A percentile compares a stretch with the other conserved stretches of the same genome.
phyloP scores from a whole-genome alignment of 2,329 filamentous ascomycete genomes.

The Phyllosticta citrichinensis region DNA sequence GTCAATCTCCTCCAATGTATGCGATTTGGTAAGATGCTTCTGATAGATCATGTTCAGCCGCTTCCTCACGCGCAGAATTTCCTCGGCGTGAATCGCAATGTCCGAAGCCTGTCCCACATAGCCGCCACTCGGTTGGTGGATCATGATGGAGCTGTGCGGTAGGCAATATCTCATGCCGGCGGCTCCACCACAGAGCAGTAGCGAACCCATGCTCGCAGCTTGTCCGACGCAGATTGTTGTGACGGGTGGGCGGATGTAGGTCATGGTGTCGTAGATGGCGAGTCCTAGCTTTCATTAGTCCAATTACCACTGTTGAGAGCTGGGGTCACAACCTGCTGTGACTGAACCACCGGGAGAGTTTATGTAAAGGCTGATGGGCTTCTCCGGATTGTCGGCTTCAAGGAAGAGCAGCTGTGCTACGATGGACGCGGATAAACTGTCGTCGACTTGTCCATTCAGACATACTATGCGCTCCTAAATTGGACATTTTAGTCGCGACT shows the following conservation, averaged over 20 bases:
- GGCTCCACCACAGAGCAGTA: conserved; percentile 78
- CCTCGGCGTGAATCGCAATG: conserved; percentile 93
- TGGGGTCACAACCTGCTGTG: conserved; percentile 50
- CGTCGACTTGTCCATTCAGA: conserved; percentile 84
- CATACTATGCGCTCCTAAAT: conserved; percentile 81
- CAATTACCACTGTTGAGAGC: conserved; percentile 5
- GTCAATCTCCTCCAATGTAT: conserved; percentile 73
- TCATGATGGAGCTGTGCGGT: conserved; percentile 92
- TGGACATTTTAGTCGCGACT: background rate
- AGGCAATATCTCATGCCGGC: conserved; percentile 78
- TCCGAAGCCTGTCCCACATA: conserved; percentile 61
- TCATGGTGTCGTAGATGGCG: conserved; percentile 98
- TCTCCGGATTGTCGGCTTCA: conserved; percentile 90
- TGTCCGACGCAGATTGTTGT: conserved; percentile 92
- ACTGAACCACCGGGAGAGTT: conserved; percentile 93
- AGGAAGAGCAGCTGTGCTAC: conserved; percentile 96
- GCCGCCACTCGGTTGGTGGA: conserved; percentile 84
- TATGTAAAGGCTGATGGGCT: conserved; percentile 95
- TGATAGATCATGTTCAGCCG: conserved; percentile 88
- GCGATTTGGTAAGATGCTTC: conserved; percentile 69
- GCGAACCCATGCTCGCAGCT: conserved; percentile 87
- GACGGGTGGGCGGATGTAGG: conserved; percentile 86
- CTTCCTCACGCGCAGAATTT: conserved; percentile 78
- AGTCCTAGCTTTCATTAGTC: conserved; percentile 32
- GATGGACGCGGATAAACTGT: conserved; percentile 82